These are phyloP conservation scores for Sphaerobolus stellatus DNA, from an alignment of 1,284 basidiomycete species.

Conservation along the genomic window DNA sequence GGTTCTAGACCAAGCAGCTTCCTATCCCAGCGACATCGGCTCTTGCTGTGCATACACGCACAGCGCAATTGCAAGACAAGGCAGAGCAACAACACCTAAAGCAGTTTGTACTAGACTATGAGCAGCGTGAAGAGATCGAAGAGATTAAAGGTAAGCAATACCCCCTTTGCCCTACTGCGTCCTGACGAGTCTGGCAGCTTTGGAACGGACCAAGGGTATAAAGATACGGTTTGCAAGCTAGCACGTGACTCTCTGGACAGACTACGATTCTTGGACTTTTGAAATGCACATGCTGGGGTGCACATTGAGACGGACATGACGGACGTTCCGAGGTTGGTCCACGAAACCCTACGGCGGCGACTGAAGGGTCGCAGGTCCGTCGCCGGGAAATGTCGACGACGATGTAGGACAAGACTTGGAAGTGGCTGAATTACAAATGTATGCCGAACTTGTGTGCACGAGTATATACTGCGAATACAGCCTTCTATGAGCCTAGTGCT, in stretches of 20 bases:
- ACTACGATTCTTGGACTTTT: too few species aligned
- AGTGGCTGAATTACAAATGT: too few species aligned
- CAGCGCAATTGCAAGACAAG: slow-evolving; percentile 87
- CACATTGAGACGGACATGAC: too few species aligned
- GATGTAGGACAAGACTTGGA: too few species aligned
- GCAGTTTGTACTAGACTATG: slow-evolving; percentile 84
- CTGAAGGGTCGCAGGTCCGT: too few species aligned
- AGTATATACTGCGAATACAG: too few species aligned
- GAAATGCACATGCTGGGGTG: too few species aligned
- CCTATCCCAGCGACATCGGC: slow-evolving; percentile 85
- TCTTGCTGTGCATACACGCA: slow-evolving; percentile 84
- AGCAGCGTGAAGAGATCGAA: slow-evolving; percentile 70
- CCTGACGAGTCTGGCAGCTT: not conserved
- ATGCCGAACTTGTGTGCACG: too few species aligned
- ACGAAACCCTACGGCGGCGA: too few species aligned
- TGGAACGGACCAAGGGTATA: slow-evolving; percentile 13
- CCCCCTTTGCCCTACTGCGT: not conserved
- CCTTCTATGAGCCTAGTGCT: too few species aligned
- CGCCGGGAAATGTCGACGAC: too few species aligned
- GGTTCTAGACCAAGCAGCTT: slow-evolving; percentile 72
- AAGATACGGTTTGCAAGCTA: slow-evolving; percentile 12
- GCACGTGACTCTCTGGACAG: not conserved
- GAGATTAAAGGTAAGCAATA: slow-evolving; percentile 21
- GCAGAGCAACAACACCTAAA: slow-evolving; percentile 96
- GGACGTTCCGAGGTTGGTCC: too few species aligned